These are phyloP conservation scores for Tephrocybe sp. DNA, from an alignment of 768 basidiomycete species.

Conservation along the genomic window DNA sequence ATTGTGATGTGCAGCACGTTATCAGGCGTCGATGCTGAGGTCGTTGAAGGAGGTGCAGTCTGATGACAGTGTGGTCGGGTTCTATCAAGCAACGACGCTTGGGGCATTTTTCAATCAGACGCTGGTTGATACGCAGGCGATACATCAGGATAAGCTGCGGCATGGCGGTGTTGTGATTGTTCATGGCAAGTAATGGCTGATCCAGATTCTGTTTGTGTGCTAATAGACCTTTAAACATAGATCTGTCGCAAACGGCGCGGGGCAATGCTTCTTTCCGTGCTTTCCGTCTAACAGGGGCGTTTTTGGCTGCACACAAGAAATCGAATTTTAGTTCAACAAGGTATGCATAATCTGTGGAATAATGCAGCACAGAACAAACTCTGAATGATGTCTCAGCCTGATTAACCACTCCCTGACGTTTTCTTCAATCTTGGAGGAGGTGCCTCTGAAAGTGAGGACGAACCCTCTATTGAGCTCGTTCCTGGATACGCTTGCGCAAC, in stretches of 20 bases:
- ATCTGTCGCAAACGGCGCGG: slow-evolving; percentile 73
- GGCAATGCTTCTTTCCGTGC: slow-evolving; percentile 90
- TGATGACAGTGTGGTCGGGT: slow-evolving; percentile 90
- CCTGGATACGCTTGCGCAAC: slow-evolving; percentile 60
- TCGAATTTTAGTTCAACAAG: slow-evolving; percentile 83
- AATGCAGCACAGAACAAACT: slow-evolving; percentile 9
- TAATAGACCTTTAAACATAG: slow-evolving; percentile 34
- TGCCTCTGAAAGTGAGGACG: slow-evolving; percentile 82
- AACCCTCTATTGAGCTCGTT: slow-evolving; percentile 81
- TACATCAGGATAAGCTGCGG: slow-evolving; percentile 82
- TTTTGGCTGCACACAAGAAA: slow-evolving; percentile 80
- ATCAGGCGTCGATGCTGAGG: slow-evolving; percentile 82
- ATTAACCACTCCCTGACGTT: slow-evolving; percentile 82
- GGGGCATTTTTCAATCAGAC: slow-evolving; percentile 86
- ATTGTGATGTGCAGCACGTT: slow-evolving; percentile 53
- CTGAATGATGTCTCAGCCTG: slow-evolving; percentile 51
- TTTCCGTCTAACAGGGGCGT: slow-evolving; percentile 78
- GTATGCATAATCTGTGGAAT: slow-evolving; percentile 42
- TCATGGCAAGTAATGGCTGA: slow-evolving; percentile 57
- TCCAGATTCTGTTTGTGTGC: not conserved
- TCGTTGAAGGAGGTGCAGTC: slow-evolving; percentile 89
- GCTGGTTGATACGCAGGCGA: slow-evolving; percentile 78
- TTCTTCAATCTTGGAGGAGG: slow-evolving; percentile 81
- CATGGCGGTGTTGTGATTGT: slow-evolving; percentile 86
- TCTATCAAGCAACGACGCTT: slow-evolving; percentile 87